Evolutionary conservation across 805 yeast species (phyloP), one percentile per base, ranked within the genome.

Genomic region (Starmera amethionina): DNA sequence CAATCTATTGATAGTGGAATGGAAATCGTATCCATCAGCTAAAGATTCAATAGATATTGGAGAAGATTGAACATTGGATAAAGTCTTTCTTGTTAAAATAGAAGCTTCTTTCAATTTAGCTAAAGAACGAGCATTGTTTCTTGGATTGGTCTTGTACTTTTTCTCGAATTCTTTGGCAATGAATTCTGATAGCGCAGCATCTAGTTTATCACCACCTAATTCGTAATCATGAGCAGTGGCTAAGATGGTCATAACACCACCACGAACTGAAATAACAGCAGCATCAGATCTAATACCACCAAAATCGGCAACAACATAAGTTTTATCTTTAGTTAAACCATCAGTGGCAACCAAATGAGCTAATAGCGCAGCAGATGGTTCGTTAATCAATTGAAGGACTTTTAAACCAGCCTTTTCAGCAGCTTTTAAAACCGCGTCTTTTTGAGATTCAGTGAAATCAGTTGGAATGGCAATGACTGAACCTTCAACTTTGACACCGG

Each of bases 211-310:
- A 62, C 98, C 98, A 57, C 97, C 97, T 45, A 93, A 74, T 40
- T 75, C 78, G 52, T 69, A 70, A 60, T 85, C 83, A 58, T 88
- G 95, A 43, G 78, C 77, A 49, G 96, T 86, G 44, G 95, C 82
- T 52, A 93, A 71, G 36, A 87, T 70, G 41, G 98, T 90, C 66
- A 85, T 73, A 50, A 93, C 76, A 55, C 98, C 98, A 48, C 96
- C 96, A 70, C 97, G 80, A 40, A 82, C 84, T 33, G 97, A 79
- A 54, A 93, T 69, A 39, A 93, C 89, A 44, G 97, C 96, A 46
- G 89, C 96, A 59, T 93, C 97, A 34, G 95, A 81, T 66, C 97
- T 77, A 52, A 88, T 73, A 58, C 96, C 97, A 62, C 98, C 98
- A 55, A 93, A 85, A 64, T 93, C 98, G 41, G 95, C 94, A 51